These are phyloP conservation scores for Mortierella sp. DNA, from an alignment of 371 early-diverging fungal species.

Conservation along the genomic window DNA sequence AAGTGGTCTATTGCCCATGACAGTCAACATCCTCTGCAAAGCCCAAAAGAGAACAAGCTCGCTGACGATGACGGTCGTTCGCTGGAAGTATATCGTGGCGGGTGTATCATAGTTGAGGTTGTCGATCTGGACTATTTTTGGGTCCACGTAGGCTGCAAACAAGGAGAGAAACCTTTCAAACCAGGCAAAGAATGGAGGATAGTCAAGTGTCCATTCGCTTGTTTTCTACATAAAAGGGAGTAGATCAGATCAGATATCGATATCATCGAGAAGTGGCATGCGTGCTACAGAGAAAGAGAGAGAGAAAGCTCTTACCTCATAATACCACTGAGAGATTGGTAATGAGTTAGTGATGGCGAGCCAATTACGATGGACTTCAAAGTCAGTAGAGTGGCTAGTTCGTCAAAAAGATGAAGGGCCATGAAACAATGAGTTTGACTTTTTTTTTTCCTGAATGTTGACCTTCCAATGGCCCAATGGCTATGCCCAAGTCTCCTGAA, in stretches of 20 bases:
- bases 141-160: conserved; percentile 76
- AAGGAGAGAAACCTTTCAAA: conserved; percentile 87
- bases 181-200: conserved; percentile 98
- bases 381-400: conserved; percentile 92
- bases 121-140: conserved; percentile 80
- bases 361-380: conserved; percentile 99
- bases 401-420: background rate
- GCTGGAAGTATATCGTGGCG: conserved; percentile 86
- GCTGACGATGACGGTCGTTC: conserved; percentile 84
- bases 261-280: background rate
- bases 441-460: background rate
- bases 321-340: conserved; percentile 90
- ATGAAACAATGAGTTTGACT: background rate
- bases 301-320: conserved; percentile 70
- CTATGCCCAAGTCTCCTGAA: background rate
- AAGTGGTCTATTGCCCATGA: conserved; percentile 51
- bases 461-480: background rate
- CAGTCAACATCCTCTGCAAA: conserved; percentile 57
- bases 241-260: background rate
- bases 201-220: conserved; percentile 97
- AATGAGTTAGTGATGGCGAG: conserved; percentile 92
- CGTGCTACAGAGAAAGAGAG: background rate
- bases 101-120: conserved; percentile 76
- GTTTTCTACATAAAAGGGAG: conserved; percentile 65
- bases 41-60: conserved; percentile 86